Conservation (phyloP, 495 filamentous ascomycete genomes). For the Podospora comata region DNA sequence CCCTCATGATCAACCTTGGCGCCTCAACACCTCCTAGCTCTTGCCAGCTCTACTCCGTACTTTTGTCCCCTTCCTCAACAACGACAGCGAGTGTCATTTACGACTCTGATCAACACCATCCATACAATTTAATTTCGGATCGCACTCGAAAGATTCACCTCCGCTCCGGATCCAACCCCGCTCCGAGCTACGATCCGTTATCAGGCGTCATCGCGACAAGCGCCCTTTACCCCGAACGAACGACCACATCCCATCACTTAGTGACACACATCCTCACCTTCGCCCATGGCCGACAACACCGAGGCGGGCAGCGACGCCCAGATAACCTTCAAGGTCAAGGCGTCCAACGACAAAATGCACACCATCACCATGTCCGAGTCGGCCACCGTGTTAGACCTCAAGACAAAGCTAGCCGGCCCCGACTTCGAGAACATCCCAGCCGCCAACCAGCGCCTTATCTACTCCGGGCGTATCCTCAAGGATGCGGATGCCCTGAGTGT, state of each 20-base stretch:
- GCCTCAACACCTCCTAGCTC: not conserved
- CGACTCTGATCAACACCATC: not conserved
- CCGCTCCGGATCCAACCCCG: not conserved
- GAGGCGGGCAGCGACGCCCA: slow-evolving; percentile 48
- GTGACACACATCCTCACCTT: not conserved
- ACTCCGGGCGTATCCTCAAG: slow-evolving; percentile 94
- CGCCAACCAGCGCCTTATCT: slow-evolving; percentile 91
- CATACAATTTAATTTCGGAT: not conserved
- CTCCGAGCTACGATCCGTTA: not conserved
- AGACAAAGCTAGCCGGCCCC: slow-evolving; percentile 73
- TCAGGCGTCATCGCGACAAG: slow-evolving; percentile 7
- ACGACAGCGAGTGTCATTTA: not conserved
- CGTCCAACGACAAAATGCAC: slow-evolving; percentile 79
- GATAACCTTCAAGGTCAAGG: slow-evolving; percentile 93
- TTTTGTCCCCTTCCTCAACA: not conserved
- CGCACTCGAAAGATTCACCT: not conserved
- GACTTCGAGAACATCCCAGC: slow-evolving; percentile 81
- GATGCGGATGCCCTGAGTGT: slow-evolving; percentile 77
- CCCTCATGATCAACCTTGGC: not conserved
- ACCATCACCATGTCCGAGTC: slow-evolving; percentile 72
- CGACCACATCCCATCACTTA: not conserved
- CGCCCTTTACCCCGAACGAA: not conserved
- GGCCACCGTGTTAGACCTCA: slow-evolving; percentile 81
- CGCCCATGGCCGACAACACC: slow-evolving; percentile 53
- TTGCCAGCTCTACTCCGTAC: not conserved